Base-by-base conservation (phyloP, 306 rosid species). In the Quercus cerris region DNA sequence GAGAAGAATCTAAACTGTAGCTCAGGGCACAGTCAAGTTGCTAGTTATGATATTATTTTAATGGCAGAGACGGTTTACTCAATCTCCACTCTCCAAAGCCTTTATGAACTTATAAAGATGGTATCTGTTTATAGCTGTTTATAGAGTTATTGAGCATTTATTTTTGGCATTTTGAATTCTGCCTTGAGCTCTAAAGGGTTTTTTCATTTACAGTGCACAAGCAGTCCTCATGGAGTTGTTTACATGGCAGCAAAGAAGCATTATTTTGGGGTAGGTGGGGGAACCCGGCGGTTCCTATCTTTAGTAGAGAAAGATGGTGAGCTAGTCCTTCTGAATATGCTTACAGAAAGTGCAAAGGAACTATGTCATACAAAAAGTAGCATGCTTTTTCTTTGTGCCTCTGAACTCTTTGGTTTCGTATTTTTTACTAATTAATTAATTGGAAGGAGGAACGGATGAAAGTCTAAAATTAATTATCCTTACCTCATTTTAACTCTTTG, bases 31-130 rank as follows among this genome's bases (percentile, higher is more conserved):
- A 49, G 22, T 74, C 67, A 66, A 67, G 85, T 68, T 82, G 70
- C 80, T 84, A 91, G 88, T 52, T 94, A 93, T 86, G 98, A 95
- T 85, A 82, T 93, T 80, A 88, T 95, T 87, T 81, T 95, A 52
- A 95, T 95, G 99, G 99, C 97, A 22, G 99, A 95, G 87, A 95
- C 97, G 20, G 97, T 95, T 76, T 95, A 95, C 90, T 88, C 97
- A 28, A 84, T 88, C 75, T 84, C 82, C 71, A 83, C 92, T 84
- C 92, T 89, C 41, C 91, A 86, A 77, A 84, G 38, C 78, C 98
- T 95, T 6, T 94, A 92, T 83, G 86, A 86, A 85, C 99, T 95
- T 76, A 83, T 93, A 52, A 90, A 90, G 68, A 91, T 91, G 99
- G 98, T 95, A 89, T 35, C 57, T 2, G 77, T 79, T 80, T 51